Conservation (phyloP, 2,329 filamentous ascomycete species). For the Trichophyton rubrum region DNA sequence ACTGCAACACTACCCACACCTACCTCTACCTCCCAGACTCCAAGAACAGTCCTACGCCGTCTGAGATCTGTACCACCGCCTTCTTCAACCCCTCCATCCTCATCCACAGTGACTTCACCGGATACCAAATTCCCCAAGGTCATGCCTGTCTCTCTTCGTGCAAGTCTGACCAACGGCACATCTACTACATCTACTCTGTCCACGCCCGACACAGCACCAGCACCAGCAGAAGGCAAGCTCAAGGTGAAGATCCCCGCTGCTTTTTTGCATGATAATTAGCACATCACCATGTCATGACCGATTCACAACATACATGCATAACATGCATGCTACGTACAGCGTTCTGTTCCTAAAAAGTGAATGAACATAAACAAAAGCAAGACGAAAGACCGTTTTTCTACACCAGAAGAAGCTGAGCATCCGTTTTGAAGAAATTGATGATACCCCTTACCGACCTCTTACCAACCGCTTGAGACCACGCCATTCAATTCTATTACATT, state of each 20-base stretch:
- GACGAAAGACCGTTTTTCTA: background rate
- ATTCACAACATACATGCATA: background rate
- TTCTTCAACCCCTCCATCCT: background rate
- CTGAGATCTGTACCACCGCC: background rate
- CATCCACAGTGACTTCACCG: background rate
- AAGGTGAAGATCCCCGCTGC: slow-evolving; percentile 1
- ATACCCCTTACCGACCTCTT: background rate
- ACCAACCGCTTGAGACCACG: background rate
- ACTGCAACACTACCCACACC: background rate
- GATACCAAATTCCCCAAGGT: background rate
- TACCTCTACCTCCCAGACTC: background rate
- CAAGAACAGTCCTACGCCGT: background rate
- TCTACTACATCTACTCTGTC: background rate
- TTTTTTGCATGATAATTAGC: background rate
- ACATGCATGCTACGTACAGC: background rate
- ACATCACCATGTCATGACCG: background rate
- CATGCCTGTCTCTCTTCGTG: background rate
- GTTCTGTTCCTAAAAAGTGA: background rate
- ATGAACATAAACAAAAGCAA: background rate
- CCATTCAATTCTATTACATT: too few species aligned
- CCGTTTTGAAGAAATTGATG: background rate
- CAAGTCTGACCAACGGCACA: background rate
- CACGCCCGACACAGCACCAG: background rate
- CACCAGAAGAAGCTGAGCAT: too few species aligned
- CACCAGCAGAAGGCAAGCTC: background rate